phyloP scores from a whole-genome alignment of 2,329 filamentous ascomycete species.

The Plectosphaerella plurivora region DNA sequence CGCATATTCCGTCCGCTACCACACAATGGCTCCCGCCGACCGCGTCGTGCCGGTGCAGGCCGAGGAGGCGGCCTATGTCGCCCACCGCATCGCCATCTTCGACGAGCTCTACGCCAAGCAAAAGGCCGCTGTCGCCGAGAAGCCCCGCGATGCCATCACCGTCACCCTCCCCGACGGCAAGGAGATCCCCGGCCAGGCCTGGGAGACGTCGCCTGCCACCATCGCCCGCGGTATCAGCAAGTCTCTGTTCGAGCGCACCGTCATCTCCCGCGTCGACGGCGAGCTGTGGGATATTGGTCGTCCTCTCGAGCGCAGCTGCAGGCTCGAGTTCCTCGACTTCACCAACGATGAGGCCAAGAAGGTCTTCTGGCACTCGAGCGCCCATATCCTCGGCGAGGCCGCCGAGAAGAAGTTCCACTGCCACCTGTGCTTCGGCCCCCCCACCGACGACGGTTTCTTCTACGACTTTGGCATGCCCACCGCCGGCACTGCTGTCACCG shows the following conservation, averaged over 20 bases:
- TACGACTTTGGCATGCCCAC: constrained; percentile 65
- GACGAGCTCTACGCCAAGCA: constrained; percentile 82
- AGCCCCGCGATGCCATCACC: constrained; percentile 69
- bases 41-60: constrained; percentile 1
- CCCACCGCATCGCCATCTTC: constrained; percentile 79
- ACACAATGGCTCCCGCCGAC: constrained; percentile 1
- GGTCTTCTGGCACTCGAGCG: constrained; percentile 97
- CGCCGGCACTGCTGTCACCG: constrained; percentile 53
- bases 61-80: constrained; percentile 68
- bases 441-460: constrained; percentile 89
- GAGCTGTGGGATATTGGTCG: constrained; percentile 89
- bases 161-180: constrained; percentile 71
- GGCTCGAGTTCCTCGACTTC: constrained; percentile 80
- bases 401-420: constrained; percentile 88
- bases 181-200: constrained; percentile 70
- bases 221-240: constrained; percentile 78
- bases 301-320: constrained; percentile 83
- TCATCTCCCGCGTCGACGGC: constrained; percentile 81
- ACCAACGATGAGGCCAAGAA: constrained; percentile 70
- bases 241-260: constrained; percentile 78
- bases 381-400: constrained; percentile 93
- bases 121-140: constrained; percentile 68
- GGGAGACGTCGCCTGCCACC: constrained; percentile 83
- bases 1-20: background rate
- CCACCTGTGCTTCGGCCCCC: constrained; percentile 88